Evolutionary conservation across 345 rosid genomes (phyloP).

Genomic region (Lepidium sativum): DNA sequence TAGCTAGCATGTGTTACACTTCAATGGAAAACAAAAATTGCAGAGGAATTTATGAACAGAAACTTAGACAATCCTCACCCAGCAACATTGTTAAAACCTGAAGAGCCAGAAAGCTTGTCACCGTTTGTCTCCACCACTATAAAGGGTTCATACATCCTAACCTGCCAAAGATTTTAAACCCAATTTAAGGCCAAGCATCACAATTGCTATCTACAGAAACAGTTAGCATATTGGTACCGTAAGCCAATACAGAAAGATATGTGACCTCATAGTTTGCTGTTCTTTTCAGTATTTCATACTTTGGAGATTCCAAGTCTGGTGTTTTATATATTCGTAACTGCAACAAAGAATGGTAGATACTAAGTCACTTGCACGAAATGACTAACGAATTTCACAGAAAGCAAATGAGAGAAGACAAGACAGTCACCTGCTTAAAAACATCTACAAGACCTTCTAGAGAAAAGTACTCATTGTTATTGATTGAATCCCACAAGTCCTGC

Average conservation of each 20-base stretch:
- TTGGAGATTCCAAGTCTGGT: slow-evolving; percentile 70
- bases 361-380: background rate
- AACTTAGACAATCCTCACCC: slow-evolving; percentile 32
- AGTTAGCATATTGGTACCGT: background rate
- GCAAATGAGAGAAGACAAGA: background rate
- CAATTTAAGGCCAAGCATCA: background rate
- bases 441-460: slow-evolving; percentile 68
- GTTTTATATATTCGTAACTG: slow-evolving; percentile 72
- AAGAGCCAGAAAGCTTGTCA: slow-evolving; percentile 65
- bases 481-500: slow-evolving; percentile 85
- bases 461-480: slow-evolving; percentile 60
- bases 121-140: slow-evolving; percentile 73
- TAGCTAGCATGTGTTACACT: background rate
- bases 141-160: slow-evolving; percentile 56
- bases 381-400: background rate
- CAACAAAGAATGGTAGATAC: background rate
- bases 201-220: background rate
- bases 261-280: slow-evolving; percentile 67
- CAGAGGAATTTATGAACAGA: background rate
- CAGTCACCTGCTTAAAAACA: slow-evolving; percentile 62
- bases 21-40: background rate
- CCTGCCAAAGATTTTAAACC: slow-evolving; percentile 31
- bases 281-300: slow-evolving; percentile 64
- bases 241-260: background rate
- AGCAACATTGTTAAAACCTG: slow-evolving; percentile 64